Percentiles rank a stretch among this genome's conserved stretches.
Evolutionary conservation across 2,329 filamentous ascomycete species (phyloP).

Genomic region (Pestalotiopsis sp.): DNA sequence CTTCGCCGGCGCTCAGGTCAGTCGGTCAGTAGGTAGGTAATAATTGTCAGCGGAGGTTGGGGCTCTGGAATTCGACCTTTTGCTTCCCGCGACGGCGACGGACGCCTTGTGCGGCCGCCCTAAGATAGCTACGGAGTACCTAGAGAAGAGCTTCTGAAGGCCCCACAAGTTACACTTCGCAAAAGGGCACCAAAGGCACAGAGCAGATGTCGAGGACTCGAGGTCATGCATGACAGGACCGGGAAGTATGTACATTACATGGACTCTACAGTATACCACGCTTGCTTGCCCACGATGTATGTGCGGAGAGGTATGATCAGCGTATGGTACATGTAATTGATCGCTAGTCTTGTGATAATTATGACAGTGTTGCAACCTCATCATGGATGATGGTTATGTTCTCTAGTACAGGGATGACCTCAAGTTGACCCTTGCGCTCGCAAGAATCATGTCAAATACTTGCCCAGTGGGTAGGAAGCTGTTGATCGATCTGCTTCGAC

Average conservation of each 20-base stretch:
- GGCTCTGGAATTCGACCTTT: background rate
- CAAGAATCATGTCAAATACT: background rate
- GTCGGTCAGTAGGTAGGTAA: background rate
- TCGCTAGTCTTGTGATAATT: background rate
- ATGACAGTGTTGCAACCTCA: background rate
- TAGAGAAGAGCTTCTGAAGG: background rate
- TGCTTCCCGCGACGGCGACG: background rate
- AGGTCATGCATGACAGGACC: background rate
- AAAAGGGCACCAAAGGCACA: background rate
- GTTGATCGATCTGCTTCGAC: background rate
- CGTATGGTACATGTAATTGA: background rate
- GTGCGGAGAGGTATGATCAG: background rate
- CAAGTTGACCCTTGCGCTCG: background rate
- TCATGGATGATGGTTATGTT: background rate
- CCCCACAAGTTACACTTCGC: background rate
- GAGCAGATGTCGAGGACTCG: background rate
- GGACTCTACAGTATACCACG: background rate
- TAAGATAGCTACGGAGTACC: background rate
- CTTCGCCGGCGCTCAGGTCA: background rate
- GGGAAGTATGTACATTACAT: background rate
- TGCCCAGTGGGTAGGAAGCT: background rate
- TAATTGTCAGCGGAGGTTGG: background rate
- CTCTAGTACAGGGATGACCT: background rate
- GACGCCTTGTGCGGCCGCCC: background rate
- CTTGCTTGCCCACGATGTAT: background rate